phyloP scores from a whole-genome alignment of 2,329 filamentous ascomycete genomes.

The Xylaria arbuscula region DNA sequence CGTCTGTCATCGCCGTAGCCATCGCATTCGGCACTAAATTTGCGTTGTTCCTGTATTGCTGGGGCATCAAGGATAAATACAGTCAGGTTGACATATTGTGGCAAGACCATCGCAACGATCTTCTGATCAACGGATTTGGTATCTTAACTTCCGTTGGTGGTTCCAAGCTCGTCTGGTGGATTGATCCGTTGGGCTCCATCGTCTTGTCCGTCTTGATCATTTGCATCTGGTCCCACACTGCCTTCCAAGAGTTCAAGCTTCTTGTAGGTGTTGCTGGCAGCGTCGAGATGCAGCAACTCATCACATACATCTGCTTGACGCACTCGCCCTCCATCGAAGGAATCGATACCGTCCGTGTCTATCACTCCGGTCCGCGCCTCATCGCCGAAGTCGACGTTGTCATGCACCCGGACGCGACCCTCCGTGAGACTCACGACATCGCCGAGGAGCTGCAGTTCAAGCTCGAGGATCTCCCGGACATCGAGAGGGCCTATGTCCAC shows the following conservation, averaged over 20 bases:
- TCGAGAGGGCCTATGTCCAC: conserved; percentile 95
- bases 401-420: conserved; percentile 79
- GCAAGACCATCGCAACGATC: conserved; percentile 97
- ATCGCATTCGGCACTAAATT: conserved; percentile 90
- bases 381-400: conserved; percentile 97
- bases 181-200: conserved; percentile 93
- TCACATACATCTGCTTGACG: conserved; percentile 96
- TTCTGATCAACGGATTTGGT: conserved; percentile 96
- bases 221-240: conserved; percentile 83
- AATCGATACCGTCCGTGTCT: conserved; percentile 95
- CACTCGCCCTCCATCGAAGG: conserved; percentile 83
- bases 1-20: conserved; percentile 85
- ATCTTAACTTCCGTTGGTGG: conserved; percentile 92
- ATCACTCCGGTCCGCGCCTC: conserved; percentile 87
- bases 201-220: conserved; percentile 83
- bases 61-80: conserved; percentile 88
- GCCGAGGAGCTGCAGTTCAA: conserved; percentile 95
- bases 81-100: conserved; percentile 91
- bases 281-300: conserved; percentile 87
- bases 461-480: conserved; percentile 88
- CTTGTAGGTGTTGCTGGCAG: conserved; percentile 90
- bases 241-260: conserved; percentile 88
- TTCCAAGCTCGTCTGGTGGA: conserved; percentile 90
- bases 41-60: conserved; percentile 88
- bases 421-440: conserved; percentile 88